phyloP scores from a whole-genome alignment of 352 stramenopile species.

The Phytophthora pinifolia region DNA sequence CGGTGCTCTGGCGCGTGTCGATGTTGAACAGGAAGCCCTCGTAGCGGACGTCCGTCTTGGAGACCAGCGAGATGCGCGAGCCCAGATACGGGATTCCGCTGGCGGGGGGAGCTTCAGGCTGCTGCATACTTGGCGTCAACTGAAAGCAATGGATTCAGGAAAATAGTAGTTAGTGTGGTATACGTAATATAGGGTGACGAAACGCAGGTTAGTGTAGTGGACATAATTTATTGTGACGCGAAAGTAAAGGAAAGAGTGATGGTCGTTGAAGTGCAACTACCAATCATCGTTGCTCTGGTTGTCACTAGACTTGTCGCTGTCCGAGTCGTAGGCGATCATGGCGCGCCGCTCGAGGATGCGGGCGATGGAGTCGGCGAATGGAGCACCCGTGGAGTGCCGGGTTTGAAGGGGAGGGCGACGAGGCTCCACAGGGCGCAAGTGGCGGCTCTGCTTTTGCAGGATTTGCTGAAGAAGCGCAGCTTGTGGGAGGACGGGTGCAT shows the following conservation, averaged over 20 bases:
- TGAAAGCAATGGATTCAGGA: too few species aligned
- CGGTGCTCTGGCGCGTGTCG: slow-evolving; percentile 80
- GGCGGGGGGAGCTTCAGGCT: slow-evolving; percentile 24
- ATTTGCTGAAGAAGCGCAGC: slow-evolving; percentile 54
- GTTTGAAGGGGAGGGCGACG: slow-evolving; percentile 12
- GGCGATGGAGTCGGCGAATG: slow-evolving; percentile 60
- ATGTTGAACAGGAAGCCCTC: slow-evolving; percentile 89
- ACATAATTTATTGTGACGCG: slow-evolving; percentile 1
- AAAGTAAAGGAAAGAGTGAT: slow-evolving; percentile 6
- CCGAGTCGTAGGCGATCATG: slow-evolving; percentile 64
- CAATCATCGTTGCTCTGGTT: slow-evolving; percentile 27
- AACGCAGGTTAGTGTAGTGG: not conserved
- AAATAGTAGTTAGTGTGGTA: too few species aligned
- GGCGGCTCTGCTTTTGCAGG: slow-evolving; percentile 45
- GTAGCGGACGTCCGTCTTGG: slow-evolving; percentile 89
- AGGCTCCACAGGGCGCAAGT: slow-evolving; percentile 39
- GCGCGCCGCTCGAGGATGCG: slow-evolving; percentile 59
- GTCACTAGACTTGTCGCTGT: slow-evolving; percentile 33
- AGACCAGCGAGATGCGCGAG: slow-evolving; percentile 81
- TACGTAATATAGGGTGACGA: not conserved
- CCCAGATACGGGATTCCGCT: slow-evolving; percentile 80
- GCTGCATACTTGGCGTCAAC: slow-evolving; percentile 27
- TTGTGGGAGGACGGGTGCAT: slow-evolving; percentile 20
- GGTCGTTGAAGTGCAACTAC: slow-evolving; percentile 19
- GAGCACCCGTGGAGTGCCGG: slow-evolving; percentile 10